Conservation (phyloP, 805 yeast genomes). For the Wickerhamiella kurtzmanii region DNA sequence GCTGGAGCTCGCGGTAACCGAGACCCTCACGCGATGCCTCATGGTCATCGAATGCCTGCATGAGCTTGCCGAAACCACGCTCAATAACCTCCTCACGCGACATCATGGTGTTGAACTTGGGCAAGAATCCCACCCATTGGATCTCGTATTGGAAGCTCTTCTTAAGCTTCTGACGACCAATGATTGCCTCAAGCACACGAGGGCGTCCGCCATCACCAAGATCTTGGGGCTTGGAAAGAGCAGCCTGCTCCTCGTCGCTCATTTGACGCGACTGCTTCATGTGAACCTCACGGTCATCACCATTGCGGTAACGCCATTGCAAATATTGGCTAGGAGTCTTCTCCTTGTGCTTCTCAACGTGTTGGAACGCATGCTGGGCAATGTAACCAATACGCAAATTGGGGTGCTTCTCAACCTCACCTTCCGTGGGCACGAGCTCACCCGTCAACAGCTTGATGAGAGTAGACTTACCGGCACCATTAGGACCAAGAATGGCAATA, state of each 20-base stretch:
- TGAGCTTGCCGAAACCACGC: constrained; percentile 78
- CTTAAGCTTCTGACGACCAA: constrained; percentile 94
- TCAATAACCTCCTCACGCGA: constrained; percentile 68
- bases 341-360: constrained; percentile 93
- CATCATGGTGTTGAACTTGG: constrained; percentile 89
- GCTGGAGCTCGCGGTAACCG: constrained; percentile 89
- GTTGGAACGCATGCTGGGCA: constrained; percentile 97
- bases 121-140: constrained; percentile 86
- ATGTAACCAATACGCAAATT: constrained; percentile 95
- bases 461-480: constrained; percentile 98
- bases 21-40: constrained; percentile 99
- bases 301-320: constrained; percentile 96
- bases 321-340: constrained; percentile 94
- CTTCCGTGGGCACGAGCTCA: constrained; percentile 72
- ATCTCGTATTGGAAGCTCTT: constrained; percentile 93
- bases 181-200: constrained; percentile 82
- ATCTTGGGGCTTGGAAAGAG: constrained; percentile 67
- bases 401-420: constrained; percentile 94
- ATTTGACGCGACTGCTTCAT: constrained; percentile 86
- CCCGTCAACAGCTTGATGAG: constrained; percentile 86
- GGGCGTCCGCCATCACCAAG: constrained; percentile 79
- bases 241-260: constrained; percentile 59
- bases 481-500: constrained; percentile 93
- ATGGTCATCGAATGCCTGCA: constrained; percentile 95
- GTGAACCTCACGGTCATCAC: constrained; percentile 95